Evolutionary conservation across 768 basidiomycete species (phyloP).

Genomic region (Pisolithus marmoratus): DNA sequence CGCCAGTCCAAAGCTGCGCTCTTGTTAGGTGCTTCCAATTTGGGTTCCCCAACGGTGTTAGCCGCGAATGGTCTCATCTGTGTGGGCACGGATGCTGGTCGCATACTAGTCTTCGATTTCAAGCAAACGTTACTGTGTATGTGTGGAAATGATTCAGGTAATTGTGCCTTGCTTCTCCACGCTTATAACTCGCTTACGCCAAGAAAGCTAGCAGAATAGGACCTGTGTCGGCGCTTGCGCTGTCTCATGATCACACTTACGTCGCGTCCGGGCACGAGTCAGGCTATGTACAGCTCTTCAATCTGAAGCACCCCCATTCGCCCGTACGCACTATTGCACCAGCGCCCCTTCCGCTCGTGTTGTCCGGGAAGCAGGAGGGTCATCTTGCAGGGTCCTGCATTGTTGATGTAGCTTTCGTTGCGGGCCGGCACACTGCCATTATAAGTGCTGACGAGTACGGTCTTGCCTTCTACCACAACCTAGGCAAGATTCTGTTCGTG

Average conservation of each 20-base stretch:
- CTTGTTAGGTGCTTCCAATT: constrained; percentile 50
- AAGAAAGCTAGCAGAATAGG: constrained; percentile 56
- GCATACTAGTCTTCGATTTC: constrained; percentile 82
- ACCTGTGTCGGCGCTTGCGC: constrained; percentile 79
- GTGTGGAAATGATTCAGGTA: constrained; percentile 74
- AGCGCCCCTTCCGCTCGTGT: constrained; percentile 58
- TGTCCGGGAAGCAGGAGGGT: constrained; percentile 79
- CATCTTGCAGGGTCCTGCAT: constrained; percentile 79
- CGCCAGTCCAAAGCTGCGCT: constrained; percentile 54
- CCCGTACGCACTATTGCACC: constrained; percentile 71
- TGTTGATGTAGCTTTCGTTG: constrained; percentile 79
- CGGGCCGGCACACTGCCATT: constrained; percentile 87
- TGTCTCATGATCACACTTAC: constrained; percentile 93
- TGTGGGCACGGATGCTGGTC: constrained; percentile 78
- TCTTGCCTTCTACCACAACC: constrained; percentile 89
- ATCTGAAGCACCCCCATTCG: constrained; percentile 61
- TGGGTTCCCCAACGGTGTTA: constrained; percentile 73
- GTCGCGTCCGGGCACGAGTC: constrained; percentile 82
- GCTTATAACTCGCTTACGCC: constrained; percentile 15
- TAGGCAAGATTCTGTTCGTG: constrained; percentile 92
- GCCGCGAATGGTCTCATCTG: constrained; percentile 86
- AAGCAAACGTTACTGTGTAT: constrained; percentile 77
- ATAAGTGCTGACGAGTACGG: constrained; percentile 88
- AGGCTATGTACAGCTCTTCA: constrained; percentile 84
- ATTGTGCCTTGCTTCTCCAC: constrained; percentile 8